Percentiles rank a stretch among this genome's conserved stretches.
These are phyloP conservation scores for Drechslera avenae DNA, from an alignment of 2,329 filamentous ascomycete genomes.

Conservation along the genomic window DNA sequence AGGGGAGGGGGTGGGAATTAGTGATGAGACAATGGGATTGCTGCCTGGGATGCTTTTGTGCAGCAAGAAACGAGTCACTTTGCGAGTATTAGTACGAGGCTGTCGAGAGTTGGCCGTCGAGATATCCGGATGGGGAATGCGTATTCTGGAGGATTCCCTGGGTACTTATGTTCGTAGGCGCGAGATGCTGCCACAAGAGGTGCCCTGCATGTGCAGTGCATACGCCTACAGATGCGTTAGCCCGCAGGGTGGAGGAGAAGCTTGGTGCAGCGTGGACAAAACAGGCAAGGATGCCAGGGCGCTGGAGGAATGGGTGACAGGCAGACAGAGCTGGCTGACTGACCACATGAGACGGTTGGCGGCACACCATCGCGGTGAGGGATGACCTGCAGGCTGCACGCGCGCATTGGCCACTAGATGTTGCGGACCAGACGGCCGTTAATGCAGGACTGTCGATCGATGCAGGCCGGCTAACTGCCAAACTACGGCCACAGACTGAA, in stretches of 20 bases:
- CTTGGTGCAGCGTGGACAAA: constrained; percentile 42
- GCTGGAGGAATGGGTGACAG: constrained; percentile 40
- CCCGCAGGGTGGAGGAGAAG: constrained; percentile 43
- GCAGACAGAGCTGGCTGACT: constrained; percentile 33
- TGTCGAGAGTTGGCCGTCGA: constrained; percentile 28
- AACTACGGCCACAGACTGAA: constrained; percentile 20
- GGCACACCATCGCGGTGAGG: constrained; percentile 27
- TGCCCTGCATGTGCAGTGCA: constrained; percentile 29
- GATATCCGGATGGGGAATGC: constrained; percentile 23
- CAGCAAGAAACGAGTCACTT: constrained; percentile 21
- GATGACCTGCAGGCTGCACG: constrained; percentile 38
- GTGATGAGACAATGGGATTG: constrained; percentile 35
- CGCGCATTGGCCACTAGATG: constrained; percentile 34
- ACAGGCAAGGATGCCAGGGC: constrained; percentile 38
- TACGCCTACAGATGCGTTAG: constrained; percentile 34
- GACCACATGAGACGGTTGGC: constrained; percentile 30
- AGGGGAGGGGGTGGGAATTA: constrained; percentile 10
- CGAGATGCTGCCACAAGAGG: constrained; percentile 14
- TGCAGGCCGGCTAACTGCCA: constrained; percentile 19
- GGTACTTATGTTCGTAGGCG: constrained; percentile 39
- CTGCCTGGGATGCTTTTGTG: constrained; percentile 39
- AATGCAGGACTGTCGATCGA: constrained; percentile 44
- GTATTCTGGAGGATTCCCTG: constrained; percentile 28
- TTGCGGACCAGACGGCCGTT: constrained; percentile 34
- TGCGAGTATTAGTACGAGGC: constrained; percentile 20